Base-by-base conservation (phyloP, 2,329 filamentous ascomycete species). In the Anthostomella pinea region DNA sequence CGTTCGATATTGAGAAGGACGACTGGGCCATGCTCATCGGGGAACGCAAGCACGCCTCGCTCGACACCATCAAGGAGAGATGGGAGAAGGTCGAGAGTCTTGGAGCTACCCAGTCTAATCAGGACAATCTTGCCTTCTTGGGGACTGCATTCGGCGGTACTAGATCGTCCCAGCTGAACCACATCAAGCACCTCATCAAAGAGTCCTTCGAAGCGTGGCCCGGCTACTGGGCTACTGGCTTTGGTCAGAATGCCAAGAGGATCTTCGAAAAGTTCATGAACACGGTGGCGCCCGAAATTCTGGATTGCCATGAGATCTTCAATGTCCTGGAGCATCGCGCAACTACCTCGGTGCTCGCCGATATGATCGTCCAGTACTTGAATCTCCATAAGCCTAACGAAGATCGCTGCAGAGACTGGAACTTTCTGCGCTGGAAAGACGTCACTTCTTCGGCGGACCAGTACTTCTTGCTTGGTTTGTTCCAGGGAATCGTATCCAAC, bases 91-190 rank as follows among this genome's bases (percentile, higher is more conserved):
- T 48, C 5, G 19, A 39, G 17, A 21, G 17, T 14, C 2, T 10
- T 9, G 8, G 19, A 4, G 8, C 18, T 6, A 6, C 13, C 3
- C 13, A 5, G 2, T 5, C 22, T 8, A 19, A 37, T 23, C 11
- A 31, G 2, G 28, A 25, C 4, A n/a, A n/a, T n/a, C 36, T 54
- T 5, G 22, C 13, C 3, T 57, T 56, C 31, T 36, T 57, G 2
- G 56, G 56, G 29, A 46, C 32, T 18, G 52, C 53, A 3, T 60
- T 59, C 39, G 57, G 57, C 10, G 57, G 51, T 7, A 54, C 33
- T n/a, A 35, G 17, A 9, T 8, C n/a, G 2, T 59, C 56, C 8
- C 56, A 60, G 16, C 19, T 52, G 2, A 35, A 30, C 15, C 56
- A 60, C n/a, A 47, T 60, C 9, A 47, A 46, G 24, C 44, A 50